These are phyloP conservation scores for Jackrogersella multiformis DNA, from an alignment of 495 filamentous ascomycete species.

Conservation along the genomic window DNA sequence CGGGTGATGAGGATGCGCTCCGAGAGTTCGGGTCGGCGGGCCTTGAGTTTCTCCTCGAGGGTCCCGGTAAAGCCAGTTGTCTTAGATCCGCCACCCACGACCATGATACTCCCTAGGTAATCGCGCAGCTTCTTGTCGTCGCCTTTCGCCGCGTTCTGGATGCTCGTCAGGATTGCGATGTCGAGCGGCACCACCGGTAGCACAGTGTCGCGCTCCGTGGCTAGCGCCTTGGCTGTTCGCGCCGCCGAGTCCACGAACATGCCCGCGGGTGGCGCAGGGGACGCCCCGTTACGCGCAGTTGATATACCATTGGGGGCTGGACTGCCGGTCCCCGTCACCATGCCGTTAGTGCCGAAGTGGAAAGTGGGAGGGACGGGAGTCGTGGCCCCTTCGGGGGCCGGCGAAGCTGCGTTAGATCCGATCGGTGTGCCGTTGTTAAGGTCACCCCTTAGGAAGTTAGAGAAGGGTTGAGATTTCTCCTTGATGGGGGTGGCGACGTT, in stretches of 20 bases:
- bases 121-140: slow-evolving; percentile 94
- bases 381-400: slow-evolving; percentile 77
- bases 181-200: slow-evolving; percentile 86
- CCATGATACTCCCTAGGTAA: slow-evolving; percentile 93
- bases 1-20: slow-evolving; percentile 89
- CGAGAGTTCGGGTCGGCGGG: slow-evolving; percentile 70
- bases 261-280: slow-evolving; percentile 54
- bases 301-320: slow-evolving; percentile 51
- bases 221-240: slow-evolving; percentile 60
- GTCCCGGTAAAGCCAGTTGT: slow-evolving; percentile 76
- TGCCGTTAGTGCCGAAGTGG: slow-evolving; percentile 58
- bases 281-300: slow-evolving; percentile 55
- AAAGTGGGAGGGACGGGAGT: slow-evolving; percentile 71
- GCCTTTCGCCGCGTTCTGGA: slow-evolving; percentile 83
- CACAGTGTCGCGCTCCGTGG: slow-evolving; percentile 78
- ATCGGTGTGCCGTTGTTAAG: slow-evolving; percentile 74
- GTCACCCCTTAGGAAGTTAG: slow-evolving; percentile 65
- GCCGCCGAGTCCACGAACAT: slow-evolving; percentile 51
- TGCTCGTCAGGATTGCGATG: slow-evolving; percentile 85
- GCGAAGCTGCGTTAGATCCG: slow-evolving; percentile 86
- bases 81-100: slow-evolving; percentile 89
- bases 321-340: slow-evolving; percentile 54
- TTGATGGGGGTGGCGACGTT: slow-evolving; percentile 63
- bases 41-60: slow-evolving; percentile 82
- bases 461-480: slow-evolving; percentile 60